phyloP scores from a whole-genome alignment of 2,329 filamentous ascomycete genomes.

The Calonectria multiphialidica region DNA sequence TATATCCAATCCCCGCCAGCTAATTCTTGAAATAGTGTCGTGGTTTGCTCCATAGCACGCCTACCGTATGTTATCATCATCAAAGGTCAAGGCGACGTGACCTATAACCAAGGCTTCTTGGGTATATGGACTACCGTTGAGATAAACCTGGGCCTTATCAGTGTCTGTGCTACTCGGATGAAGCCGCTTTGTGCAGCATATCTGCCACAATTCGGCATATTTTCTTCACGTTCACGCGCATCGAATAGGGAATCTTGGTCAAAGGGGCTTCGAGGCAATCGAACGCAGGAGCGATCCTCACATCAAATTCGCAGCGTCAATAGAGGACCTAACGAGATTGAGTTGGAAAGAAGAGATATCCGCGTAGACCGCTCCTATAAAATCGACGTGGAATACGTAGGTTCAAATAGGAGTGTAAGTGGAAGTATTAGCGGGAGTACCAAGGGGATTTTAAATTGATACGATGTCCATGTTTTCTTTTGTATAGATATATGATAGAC shows the following conservation, averaged over 20 bases:
- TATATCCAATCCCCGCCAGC: neutral
- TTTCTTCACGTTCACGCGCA: neutral
- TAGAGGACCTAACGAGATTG: neutral
- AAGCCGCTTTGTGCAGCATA: constrained; percentile 30
- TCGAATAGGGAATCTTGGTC: neutral
- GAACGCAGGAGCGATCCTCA: neutral
- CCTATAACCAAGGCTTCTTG: constrained; percentile 41
- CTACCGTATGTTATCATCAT: neutral
- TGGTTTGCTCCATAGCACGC: neutral
- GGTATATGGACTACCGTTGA: constrained; percentile 52
- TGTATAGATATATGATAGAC: too few relatives aligned
- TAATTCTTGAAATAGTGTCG: neutral
- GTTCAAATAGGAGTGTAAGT: neutral
- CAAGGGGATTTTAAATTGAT: neutral
- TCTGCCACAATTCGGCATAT: neutral
- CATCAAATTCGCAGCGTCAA: neutral
- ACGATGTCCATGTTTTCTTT: too few relatives aligned
- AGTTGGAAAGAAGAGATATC: neutral
- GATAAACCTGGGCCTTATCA: constrained; percentile 53
- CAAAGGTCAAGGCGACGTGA: constrained; percentile 45
- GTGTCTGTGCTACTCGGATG: constrained; percentile 49
- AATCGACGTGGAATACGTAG: neutral
- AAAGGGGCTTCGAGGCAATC: neutral
- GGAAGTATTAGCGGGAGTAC: neutral
- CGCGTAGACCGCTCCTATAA: neutral